Evolutionary conservation across 176 grass and related monocot genomes (phyloP).

Genomic region (Puya raimondii): DNA sequence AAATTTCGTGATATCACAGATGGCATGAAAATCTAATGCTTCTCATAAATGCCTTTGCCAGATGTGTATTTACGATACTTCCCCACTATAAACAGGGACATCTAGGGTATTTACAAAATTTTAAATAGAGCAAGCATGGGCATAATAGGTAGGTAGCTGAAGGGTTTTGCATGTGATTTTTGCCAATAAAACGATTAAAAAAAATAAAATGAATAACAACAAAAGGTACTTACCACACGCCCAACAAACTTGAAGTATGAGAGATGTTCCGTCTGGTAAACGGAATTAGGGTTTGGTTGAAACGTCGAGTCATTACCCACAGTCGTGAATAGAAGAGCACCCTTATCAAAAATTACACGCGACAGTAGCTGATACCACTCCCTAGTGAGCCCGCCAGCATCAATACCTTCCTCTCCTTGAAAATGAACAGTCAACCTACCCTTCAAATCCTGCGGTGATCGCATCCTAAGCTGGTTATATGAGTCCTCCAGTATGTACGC

Average conservation of each 20-base stretch:
- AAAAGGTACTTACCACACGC: slow-evolving; percentile 66
- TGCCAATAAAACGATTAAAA: not conserved
- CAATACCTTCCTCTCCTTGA: slow-evolving; percentile 99
- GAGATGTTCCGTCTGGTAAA: slow-evolving; percentile 96
- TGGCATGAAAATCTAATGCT: too few relatives aligned
- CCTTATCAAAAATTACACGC: slow-evolving; percentile 92
- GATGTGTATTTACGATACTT: too few relatives aligned
- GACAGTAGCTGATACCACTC: slow-evolving; percentile 97
- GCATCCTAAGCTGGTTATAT: slow-evolving; percentile 98
- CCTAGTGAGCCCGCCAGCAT: slow-evolving; percentile 95
- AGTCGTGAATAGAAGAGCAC: slow-evolving; percentile 88
- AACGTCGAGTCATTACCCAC: slow-evolving; percentile 97
- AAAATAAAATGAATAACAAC: slow-evolving; percentile 11
- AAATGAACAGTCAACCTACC: slow-evolving; percentile 93
- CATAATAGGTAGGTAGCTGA: too few relatives aligned
- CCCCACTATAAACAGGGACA: too few relatives aligned
- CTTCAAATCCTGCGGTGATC: slow-evolving; percentile 86
- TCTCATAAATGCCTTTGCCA: too few relatives aligned
- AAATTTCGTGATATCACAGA: too few relatives aligned
- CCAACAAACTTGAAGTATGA: slow-evolving; percentile 99
- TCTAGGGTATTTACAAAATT: too few relatives aligned
- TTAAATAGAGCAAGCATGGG: too few relatives aligned
- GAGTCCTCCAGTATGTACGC: slow-evolving; percentile 98
- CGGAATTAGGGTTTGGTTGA: slow-evolving; percentile 98
- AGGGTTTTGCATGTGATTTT: too few relatives aligned